These are phyloP conservation scores for Emmonsia crescens DNA, from an alignment of 2,329 filamentous ascomycete species.

Conservation along the genomic window DNA sequence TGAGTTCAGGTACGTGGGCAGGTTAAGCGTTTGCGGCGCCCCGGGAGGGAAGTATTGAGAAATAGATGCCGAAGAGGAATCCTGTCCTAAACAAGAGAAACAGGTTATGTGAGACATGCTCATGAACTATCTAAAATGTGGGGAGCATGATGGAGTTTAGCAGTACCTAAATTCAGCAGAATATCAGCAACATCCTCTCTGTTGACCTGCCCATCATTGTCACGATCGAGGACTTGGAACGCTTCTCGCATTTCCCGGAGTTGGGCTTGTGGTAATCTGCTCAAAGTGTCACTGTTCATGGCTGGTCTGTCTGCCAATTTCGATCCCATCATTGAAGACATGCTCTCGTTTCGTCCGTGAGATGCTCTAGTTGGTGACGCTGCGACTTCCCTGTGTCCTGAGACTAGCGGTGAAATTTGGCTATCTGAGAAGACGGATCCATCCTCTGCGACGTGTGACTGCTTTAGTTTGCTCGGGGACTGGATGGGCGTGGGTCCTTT, in stretches of 20 bases:
- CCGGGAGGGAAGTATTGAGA: slow-evolving; percentile 68
- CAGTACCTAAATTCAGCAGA: slow-evolving; percentile 65
- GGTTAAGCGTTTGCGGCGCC: slow-evolving; percentile 60
- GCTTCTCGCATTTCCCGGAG: slow-evolving; percentile 81
- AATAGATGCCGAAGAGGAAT: slow-evolving; percentile 59
- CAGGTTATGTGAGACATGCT: background rate
- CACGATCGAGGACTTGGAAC: slow-evolving; percentile 84
- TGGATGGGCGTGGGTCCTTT: slow-evolving; percentile 33
- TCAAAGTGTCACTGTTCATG: slow-evolving; percentile 13
- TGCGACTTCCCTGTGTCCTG: slow-evolving; percentile 29
- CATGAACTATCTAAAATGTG: background rate
- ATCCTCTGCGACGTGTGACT: slow-evolving; percentile 35
- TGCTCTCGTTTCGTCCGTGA: slow-evolving; percentile 17
- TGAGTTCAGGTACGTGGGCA: slow-evolving; percentile 76
- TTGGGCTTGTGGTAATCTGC: slow-evolving; percentile 59
- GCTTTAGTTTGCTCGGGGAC: slow-evolving; percentile 38
- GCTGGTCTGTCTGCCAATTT: slow-evolving; percentile 17
- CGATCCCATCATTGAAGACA: slow-evolving; percentile 21
- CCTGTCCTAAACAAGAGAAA: slow-evolving; percentile 48
- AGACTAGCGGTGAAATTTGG: slow-evolving; percentile 23
- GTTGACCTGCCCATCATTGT: slow-evolving; percentile 74
- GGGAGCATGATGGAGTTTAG: slow-evolving; percentile 9
- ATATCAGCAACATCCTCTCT: slow-evolving; percentile 79
- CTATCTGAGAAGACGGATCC: slow-evolving; percentile 24
- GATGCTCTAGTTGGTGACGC: slow-evolving; percentile 31